phyloP scores from a whole-genome alignment of 2,329 filamentous ascomycete species.

The Aschersonia sp. region DNA sequence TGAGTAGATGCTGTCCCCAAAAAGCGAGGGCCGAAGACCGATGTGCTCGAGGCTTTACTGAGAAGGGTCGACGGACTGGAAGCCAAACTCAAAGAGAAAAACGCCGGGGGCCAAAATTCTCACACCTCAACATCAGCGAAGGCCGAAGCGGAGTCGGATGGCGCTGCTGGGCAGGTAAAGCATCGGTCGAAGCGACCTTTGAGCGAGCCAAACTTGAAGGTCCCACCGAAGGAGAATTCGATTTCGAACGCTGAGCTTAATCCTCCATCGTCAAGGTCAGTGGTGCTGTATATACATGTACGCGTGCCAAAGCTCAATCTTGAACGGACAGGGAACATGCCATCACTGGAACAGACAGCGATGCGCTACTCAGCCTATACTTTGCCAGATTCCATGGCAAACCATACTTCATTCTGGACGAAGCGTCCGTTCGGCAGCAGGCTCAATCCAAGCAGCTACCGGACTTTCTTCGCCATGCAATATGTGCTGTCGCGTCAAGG shows the following conservation, averaged over 20 bases:
- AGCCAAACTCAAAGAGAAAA: conserved; percentile 60
- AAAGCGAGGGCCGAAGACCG: conserved; percentile 80
- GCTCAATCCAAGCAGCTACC: conserved; percentile 55
- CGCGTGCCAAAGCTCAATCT: background rate
- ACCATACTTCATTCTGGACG: conserved; percentile 70
- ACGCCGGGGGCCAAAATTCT: conserved; percentile 14
- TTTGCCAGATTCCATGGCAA: conserved; percentile 70
- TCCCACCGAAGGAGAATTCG: background rate
- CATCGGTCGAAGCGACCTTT: background rate
- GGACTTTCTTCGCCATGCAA: conserved; percentile 35
- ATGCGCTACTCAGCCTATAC: conserved; percentile 61
- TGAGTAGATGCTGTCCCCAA: conserved; percentile 68
- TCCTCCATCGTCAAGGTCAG: background rate
- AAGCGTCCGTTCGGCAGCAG: conserved; percentile 57
- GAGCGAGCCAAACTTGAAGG: background rate
- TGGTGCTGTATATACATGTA: background rate
- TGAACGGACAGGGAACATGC: conserved; percentile 25
- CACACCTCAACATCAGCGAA: background rate
- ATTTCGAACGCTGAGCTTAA: background rate
- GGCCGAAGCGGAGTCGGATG: background rate
- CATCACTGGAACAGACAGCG: conserved; percentile 34
- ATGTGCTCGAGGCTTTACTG: conserved; percentile 70
- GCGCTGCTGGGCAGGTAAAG: background rate
- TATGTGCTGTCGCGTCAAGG: conserved; percentile 50
- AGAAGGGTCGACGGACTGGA: conserved; percentile 79